Base-by-base conservation (phyloP, 148 eudicot genomes). In the Diospyros lotus region DNA sequence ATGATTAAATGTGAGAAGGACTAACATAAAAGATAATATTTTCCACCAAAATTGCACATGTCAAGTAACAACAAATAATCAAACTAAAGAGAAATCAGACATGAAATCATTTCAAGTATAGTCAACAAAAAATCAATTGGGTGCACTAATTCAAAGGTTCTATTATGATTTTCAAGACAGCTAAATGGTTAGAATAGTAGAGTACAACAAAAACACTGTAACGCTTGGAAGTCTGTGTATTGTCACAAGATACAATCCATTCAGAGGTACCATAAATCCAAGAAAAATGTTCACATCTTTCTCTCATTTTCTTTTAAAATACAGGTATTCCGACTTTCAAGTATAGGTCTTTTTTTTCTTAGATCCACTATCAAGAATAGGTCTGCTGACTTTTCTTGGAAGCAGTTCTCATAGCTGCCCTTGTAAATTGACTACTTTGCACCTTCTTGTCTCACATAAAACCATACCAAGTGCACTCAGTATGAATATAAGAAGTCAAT, bases 1-100 rank as follows among this genome's bases (percentile, higher is more conserved):
- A 66, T 68, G 76, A 82, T 50, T 66, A 73, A 73, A 55, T 7
- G 52, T 53, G 58, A 75, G 64, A 42, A 6, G 7, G 48, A 45
- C 39, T 4, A 67, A 9, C 51, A 54, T 45, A 58, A 52, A 59
- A 66, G 41, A 55, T 53, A 17, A 45, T 50, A 62, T 8, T 15
- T 52, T 14, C 44, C 28, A 64, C n/a, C n/a, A 38, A 76, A 15
- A 42, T 28, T 28, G 28, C 28, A 40, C 28, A 40, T 14, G 41
- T 42, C 11, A 17, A 15, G 64, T 46, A 62, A 42, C 18, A 12
- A 45, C 44, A 43, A 43, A 55, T 46, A 14, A 44, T 48, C 43
- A 72, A 58, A 9, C 10, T 42, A 46, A 48, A 50, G 44, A 41
- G 13, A 44, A 41, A 13, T 4, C 11, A 56, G 48, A 10, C 9